These are phyloP conservation scores for Fraxinus velutina DNA, from an alignment of 305 asterid genomes.

Conservation along the genomic window DNA sequence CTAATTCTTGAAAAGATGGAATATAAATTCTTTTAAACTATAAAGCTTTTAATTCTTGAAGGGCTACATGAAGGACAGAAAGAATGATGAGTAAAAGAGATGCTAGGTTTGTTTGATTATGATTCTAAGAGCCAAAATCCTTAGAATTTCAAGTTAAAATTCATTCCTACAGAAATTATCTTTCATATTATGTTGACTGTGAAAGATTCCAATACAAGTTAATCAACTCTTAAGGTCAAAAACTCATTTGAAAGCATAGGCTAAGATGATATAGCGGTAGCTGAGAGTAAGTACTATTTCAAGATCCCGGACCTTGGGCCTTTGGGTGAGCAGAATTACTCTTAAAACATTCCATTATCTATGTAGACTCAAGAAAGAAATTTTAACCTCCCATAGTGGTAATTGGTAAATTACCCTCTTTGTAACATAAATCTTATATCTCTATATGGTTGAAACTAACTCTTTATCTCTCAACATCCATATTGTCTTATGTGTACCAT, in stretches of 20 bases:
- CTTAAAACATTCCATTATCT: neutral
- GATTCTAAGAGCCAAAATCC: neutral
- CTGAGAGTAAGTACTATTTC: neutral
- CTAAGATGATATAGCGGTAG: neutral
- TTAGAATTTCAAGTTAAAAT: neutral
- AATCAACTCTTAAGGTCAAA: neutral
- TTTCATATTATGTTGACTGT: neutral
- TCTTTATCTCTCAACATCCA: neutral
- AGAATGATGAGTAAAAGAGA: neutral
- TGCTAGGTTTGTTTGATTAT: neutral
- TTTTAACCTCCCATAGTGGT: neutral
- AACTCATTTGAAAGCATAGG: constrained; percentile 1
- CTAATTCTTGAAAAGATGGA: neutral
- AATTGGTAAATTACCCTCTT: neutral
- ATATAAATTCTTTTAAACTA: neutral
- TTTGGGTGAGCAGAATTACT: neutral
- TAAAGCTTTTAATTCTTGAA: neutral
- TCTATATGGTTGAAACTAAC: neutral
- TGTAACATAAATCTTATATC: neutral
- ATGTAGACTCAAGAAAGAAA: neutral
- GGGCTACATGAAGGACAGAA: neutral
- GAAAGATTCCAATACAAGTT: neutral
- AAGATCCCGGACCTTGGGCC: neutral
- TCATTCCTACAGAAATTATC: neutral
- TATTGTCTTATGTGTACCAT: neutral